Evolutionary conservation across 805 yeast genomes (phyloP), one percentile per base, ranked within the genome.

Genomic region (Metschnikowia reukaufii): DNA sequence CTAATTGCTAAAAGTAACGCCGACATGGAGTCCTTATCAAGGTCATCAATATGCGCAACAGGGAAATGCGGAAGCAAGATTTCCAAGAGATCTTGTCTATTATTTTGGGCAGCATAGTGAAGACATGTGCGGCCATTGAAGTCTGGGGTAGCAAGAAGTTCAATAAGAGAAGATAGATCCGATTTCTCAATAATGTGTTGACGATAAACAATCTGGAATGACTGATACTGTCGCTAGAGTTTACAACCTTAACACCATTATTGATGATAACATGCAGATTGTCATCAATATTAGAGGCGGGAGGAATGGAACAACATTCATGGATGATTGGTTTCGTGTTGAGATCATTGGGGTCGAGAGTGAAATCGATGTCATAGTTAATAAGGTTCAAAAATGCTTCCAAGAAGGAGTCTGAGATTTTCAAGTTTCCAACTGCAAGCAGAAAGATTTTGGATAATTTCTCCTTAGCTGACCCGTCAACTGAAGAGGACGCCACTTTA

Each of bases 1-100:
- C 83, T 81, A 25, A 94, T 86, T 1, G 97, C 85, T 56, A 89
- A 73, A 35, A 91, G 69, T 47, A 94, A 68, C 0, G 98, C 95
- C 0, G 96, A 83, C 78, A 84, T 82, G 2, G 91, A 84, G 52
- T 82, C 86, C 55, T 83, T 83, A 60, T 87, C 94, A 47, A 82
- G 64, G 20, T 72, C 70, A 58, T 80, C 83, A 4, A 79, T 57
- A 44, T 70, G 66, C 2, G 57, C 55, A 25, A 54, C 59, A 4
- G 73, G 73, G 44, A 68, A 66, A 13, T 61, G 52, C 1, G 72
- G 69, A 20, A 79, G 62, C 8, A 82, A 61, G 8, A 69, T 61
- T 23, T 64, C 65, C 27, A 82, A 57, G 29, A 80, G 58, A 48
- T 73, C 78, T 13, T 70, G 63, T 41, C 77, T 59, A 51, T 77